Percentiles rank a stretch among this genome's conserved stretches.
These are phyloP conservation scores for Aspergillus sp. DNA, from an alignment of 2,329 filamentous ascomycete genomes.

Conservation along the genomic window DNA sequence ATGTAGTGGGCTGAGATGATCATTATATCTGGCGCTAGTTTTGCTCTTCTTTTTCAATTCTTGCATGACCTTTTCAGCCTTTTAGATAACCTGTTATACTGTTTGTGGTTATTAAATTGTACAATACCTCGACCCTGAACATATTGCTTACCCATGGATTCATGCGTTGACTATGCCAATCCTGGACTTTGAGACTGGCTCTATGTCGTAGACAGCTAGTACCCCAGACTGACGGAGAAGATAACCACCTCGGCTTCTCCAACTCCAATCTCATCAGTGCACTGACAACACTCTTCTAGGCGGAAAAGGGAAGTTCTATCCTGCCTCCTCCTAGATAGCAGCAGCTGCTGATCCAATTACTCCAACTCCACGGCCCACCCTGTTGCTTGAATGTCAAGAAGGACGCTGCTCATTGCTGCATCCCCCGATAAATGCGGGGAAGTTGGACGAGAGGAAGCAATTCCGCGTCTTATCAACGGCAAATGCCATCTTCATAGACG, in stretches of 20 bases:
- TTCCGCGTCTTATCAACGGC: background rate
- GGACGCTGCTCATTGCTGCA: background rate
- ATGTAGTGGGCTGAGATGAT: conserved; percentile 28
- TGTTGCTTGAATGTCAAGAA: background rate
- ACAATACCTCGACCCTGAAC: conserved; percentile 22
- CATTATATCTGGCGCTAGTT: background rate
- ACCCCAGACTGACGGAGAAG: background rate
- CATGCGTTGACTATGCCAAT: no score
- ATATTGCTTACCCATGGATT: conserved; percentile 1
- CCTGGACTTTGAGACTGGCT: background rate
- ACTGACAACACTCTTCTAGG: background rate
- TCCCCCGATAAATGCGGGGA: background rate
- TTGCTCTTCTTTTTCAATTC: background rate
- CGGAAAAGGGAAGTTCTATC: conserved; percentile 2
- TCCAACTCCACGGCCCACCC: background rate
- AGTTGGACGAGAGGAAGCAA: background rate
- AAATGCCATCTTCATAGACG: background rate
- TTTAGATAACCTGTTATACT: background rate
- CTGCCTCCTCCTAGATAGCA: background rate
- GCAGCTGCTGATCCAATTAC: background rate
- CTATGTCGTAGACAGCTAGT: no score
- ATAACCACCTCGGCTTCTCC: background rate
- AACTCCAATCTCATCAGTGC: conserved; percentile 1
- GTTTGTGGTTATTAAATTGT: conserved; percentile 19
- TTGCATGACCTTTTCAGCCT: background rate